phyloP scores from a whole-genome alignment of 495 filamentous ascomycete genomes.

The Aspergillus homomorphus region DNA sequence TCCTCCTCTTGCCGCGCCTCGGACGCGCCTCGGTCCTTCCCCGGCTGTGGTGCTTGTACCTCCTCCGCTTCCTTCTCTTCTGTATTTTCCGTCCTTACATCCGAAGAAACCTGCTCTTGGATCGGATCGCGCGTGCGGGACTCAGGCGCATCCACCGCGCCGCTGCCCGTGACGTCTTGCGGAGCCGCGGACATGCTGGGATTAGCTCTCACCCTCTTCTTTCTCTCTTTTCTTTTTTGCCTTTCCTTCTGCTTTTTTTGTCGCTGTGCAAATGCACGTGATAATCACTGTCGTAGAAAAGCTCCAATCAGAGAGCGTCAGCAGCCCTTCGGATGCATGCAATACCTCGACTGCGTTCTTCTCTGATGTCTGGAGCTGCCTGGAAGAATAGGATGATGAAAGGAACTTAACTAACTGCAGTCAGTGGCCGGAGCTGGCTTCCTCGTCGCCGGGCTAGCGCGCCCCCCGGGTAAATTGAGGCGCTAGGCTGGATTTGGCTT shows the following conservation, averaged over 20 bases:
- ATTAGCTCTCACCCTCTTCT: background rate
- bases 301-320: background rate
- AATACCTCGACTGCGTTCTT: background rate
- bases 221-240: background rate
- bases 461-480: too few relatives aligned
- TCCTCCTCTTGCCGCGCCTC: background rate
- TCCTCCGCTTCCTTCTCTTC: background rate
- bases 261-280: constrained; percentile 1
- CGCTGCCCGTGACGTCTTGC: background rate
- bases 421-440: too few relatives aligned
- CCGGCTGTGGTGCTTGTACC: background rate
- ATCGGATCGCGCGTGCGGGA: too few relatives aligned
- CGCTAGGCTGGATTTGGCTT: too few relatives aligned
- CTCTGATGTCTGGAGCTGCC: background rate
- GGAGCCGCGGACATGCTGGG: constrained; percentile 5
- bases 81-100: background rate
- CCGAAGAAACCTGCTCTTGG: background rate
- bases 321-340: background rate
- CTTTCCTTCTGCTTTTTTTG: constrained; percentile 3
- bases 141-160: background rate
- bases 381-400: background rate
- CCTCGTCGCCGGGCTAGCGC: too few relatives aligned
- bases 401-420: too few relatives aligned
- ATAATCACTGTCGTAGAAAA: background rate
- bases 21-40: background rate